phyloP scores from a whole-genome alignment of 257 asterid genomes.

The Penstemon barbatus region DNA sequence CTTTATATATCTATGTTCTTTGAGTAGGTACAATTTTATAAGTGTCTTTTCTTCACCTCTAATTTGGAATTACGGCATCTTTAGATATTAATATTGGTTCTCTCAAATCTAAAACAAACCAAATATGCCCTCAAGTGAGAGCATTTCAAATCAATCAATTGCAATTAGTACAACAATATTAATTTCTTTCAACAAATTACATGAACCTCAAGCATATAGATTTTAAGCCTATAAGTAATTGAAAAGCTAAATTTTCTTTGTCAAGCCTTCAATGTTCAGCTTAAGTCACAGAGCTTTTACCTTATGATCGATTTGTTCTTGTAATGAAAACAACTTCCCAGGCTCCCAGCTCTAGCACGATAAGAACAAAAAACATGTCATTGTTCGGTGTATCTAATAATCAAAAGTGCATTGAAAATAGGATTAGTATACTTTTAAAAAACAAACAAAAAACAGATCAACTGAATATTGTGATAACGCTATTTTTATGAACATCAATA shows the following conservation, averaged over 20 bases:
- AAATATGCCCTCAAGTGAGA: not conserved
- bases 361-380: conserved; percentile 26
- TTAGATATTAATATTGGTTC: conserved; percentile 12
- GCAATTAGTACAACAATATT: not conserved
- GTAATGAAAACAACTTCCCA: conserved; percentile 79
- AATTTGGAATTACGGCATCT: not conserved
- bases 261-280: conserved; percentile 12
- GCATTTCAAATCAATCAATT: not conserved
- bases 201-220: not conserved
- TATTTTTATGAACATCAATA: no score
- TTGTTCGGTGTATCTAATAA: conserved; percentile 10
- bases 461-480: not conserved
- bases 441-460: not conserved
- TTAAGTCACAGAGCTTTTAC: conserved; percentile 37
- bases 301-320: conserved; percentile 90
- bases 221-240: conserved; percentile 7
- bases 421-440: not conserved
- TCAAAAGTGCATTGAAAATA: conserved; percentile 16
- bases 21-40: not conserved
- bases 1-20: not conserved
- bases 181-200: not conserved
- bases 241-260: conserved; percentile 4
- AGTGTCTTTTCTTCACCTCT: conserved; percentile 2
- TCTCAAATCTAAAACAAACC: not conserved
- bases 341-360: conserved; percentile 71